Conservation (phyloP, 1,284 basidiomycete genomes). For the Sporisorium iseilematis-ciliati region DNA sequence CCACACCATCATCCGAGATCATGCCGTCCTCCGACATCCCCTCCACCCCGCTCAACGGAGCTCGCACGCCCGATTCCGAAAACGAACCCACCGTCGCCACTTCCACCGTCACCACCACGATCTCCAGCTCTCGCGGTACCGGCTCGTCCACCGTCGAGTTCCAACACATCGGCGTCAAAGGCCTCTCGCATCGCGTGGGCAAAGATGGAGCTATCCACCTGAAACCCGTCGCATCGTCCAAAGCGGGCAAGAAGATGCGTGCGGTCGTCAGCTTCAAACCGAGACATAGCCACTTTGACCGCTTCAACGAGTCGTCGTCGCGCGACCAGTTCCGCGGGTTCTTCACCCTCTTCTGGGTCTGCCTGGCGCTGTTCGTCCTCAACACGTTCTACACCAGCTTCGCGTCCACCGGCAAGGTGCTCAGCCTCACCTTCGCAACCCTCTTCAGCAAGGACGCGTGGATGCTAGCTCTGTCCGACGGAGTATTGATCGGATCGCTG, state of each 20-base stretch:
- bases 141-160: slow-evolving; percentile 48
- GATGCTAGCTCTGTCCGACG: slow-evolving; percentile 86
- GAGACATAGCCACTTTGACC: slow-evolving; percentile 56
- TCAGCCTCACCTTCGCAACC: slow-evolving; percentile 83
- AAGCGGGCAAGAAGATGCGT: slow-evolving; percentile 51
- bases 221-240: slow-evolving; percentile 44
- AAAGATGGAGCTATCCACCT: slow-evolving; percentile 57
- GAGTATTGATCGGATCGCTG: slow-evolving; percentile 81
- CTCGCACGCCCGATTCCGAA: slow-evolving; percentile 39
- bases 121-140: slow-evolving; percentile 29
- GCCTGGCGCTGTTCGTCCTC: slow-evolving; percentile 62
- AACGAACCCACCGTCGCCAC: slow-evolving; percentile 39
- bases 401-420: slow-evolving; percentile 77
- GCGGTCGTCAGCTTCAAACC: slow-evolving; percentile 62
- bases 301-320: slow-evolving; percentile 51
- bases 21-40: slow-evolving; percentile 25
- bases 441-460: slow-evolving; percentile 89
- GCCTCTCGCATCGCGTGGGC: slow-evolving; percentile 47
- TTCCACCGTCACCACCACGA: slow-evolving; percentile 53
- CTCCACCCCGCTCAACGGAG: slow-evolving; percentile 25
- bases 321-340: slow-evolving; percentile 65
- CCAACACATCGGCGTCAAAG: slow-evolving; percentile 53
- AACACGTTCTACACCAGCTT: slow-evolving; percentile 63
- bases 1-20: slow-evolving; percentile 34
- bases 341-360: slow-evolving; percentile 69